phyloP scores from a whole-genome alignment of 371 early-diverging fungal genomes.

The Antonospora locustae region DNA sequence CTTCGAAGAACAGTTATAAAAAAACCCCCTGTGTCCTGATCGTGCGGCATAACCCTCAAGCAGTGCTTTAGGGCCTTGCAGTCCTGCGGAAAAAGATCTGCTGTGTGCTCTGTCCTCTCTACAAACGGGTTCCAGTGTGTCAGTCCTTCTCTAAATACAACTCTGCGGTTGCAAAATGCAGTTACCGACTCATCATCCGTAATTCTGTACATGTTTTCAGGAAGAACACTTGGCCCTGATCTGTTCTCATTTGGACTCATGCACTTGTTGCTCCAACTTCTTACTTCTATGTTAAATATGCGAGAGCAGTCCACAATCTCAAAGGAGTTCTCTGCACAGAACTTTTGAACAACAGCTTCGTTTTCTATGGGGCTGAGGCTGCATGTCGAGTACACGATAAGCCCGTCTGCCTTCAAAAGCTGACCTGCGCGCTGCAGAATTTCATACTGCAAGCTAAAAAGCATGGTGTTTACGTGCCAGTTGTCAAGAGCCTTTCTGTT shows the following conservation, averaged over 20 bases:
- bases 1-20: slow-evolving; percentile 90
- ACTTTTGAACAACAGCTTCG: slow-evolving; percentile 49
- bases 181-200: slow-evolving; percentile 64
- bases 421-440: slow-evolving; percentile 73
- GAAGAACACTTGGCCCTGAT: not conserved
- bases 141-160: slow-evolving; percentile 67
- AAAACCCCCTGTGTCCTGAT: slow-evolving; percentile 94
- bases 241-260: not conserved
- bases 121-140: slow-evolving; percentile 42
- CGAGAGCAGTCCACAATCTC: slow-evolving; percentile 36
- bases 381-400: slow-evolving; percentile 94
- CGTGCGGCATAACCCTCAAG: slow-evolving; percentile 77
- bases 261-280: not conserved
- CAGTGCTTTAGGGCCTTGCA: slow-evolving; percentile 64
- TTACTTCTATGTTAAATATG: slow-evolving; percentile 41
- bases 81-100: slow-evolving; percentile 51
- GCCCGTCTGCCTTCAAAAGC: slow-evolving; percentile 72
- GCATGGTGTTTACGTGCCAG: slow-evolving; percentile 65
- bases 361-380: slow-evolving; percentile 73
- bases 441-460: slow-evolving; percentile 70
- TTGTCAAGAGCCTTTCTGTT: slow-evolving; percentile 72
- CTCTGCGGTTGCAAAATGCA: slow-evolving; percentile 57
- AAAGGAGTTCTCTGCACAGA: slow-evolving; percentile 23
- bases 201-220: no score
- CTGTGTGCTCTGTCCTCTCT: not conserved